These are phyloP conservation scores for Prillingera fragicola DNA, from an alignment of 1,284 basidiomycete genomes.

Conservation along the genomic window DNA sequence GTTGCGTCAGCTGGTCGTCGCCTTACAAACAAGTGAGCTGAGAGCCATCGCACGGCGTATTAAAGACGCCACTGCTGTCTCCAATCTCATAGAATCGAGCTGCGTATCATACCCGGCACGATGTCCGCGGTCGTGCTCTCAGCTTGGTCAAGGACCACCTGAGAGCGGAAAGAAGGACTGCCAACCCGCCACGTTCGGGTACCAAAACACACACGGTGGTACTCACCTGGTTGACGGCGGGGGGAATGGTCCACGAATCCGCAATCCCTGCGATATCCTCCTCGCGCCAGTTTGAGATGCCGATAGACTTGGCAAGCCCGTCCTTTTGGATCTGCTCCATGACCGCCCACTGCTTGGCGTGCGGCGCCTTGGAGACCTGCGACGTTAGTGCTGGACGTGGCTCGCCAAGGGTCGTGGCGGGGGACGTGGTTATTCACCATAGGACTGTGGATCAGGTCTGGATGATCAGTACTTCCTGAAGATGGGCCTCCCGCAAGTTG, in stretches of 20 bases:
- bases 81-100: too few species aligned
- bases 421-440: conserved; percentile 23
- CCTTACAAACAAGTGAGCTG: background rate
- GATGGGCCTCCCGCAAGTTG: background rate
- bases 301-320: conserved; percentile 69
- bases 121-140: too few species aligned
- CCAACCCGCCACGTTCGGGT: too few species aligned
- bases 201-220: background rate
- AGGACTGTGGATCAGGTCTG: conserved; percentile 68
- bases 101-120: too few species aligned
- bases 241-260: conserved; percentile 54
- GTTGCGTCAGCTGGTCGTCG: too few species aligned
- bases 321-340: conserved; percentile 64
- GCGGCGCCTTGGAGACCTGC: conserved; percentile 7
- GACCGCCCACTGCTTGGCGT: conserved; percentile 56
- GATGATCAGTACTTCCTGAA: conserved; percentile 3
- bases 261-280: conserved; percentile 62
- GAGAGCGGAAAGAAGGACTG: too few species aligned
- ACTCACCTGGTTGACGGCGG: conserved; percentile 69
- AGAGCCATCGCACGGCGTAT: background rate
- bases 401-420: conserved; percentile 4
- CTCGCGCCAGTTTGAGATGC: conserved; percentile 74
- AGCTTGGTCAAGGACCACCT: too few species aligned
- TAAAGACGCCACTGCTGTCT: too few species aligned
- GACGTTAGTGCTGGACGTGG: background rate